Evolutionary conservation across 2,329 filamentous ascomycete genomes (phyloP).

Genomic region (Xylariaceae sp.): DNA sequence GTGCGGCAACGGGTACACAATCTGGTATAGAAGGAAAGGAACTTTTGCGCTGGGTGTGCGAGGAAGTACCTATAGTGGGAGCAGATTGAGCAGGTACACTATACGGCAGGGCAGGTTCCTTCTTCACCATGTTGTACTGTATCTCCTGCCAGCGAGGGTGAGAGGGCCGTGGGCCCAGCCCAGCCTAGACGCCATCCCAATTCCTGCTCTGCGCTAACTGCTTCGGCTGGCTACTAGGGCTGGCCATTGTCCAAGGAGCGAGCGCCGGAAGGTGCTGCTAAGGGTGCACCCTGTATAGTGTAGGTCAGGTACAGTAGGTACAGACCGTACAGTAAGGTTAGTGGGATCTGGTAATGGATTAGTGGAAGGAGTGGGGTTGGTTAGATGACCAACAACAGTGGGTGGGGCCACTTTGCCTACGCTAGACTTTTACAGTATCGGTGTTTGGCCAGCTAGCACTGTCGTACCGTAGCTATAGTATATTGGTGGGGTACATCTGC

Average conservation of each 20-base stretch:
- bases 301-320: neutral
- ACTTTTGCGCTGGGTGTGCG: constrained; percentile 9
- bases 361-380: constrained; percentile 10
- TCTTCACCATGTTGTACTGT: constrained; percentile 1
- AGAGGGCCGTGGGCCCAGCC: constrained; percentile 2
- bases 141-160: neutral
- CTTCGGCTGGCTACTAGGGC: constrained; percentile 5
- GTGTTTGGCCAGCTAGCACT: neutral
- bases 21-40: constrained; percentile 15
- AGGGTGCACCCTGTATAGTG: neutral
- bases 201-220: neutral
- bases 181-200: constrained; percentile 1
- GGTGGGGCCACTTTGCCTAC: constrained; percentile 1
- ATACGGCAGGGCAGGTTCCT: neutral
- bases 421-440: neutral
- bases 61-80: constrained; percentile 2
- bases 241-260: constrained; percentile 6
- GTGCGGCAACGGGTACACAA: constrained; percentile 7
- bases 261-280: constrained; percentile 6
- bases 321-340: neutral
- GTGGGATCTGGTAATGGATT: constrained; percentile 14
- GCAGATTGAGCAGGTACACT: neutral
- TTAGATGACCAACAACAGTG: constrained; percentile 6
- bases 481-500: neutral
- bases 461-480: neutral